Percentiles rank a stretch among this genome's conserved stretches.
Evolutionary conservation across 2,329 filamentous ascomycete genomes (phyloP).

Genomic region (Arthrobotrys musiformis): DNA sequence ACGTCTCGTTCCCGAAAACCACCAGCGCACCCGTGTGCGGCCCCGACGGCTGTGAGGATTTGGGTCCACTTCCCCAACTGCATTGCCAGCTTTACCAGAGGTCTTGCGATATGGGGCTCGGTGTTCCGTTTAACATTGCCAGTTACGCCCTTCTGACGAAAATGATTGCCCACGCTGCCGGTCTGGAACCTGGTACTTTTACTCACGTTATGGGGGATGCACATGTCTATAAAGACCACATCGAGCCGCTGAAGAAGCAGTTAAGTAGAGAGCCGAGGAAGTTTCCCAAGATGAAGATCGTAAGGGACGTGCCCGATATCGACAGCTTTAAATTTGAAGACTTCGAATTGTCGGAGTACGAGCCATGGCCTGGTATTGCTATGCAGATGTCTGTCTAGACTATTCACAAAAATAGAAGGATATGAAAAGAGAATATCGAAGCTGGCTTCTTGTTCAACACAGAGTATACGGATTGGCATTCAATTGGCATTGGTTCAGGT

Average conservation of each 20-base stretch:
- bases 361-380: slow-evolving; percentile 87
- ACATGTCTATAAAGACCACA: slow-evolving; percentile 94
- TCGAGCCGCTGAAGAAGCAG: slow-evolving; percentile 85
- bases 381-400: slow-evolving; percentile 97
- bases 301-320: slow-evolving; percentile 74
- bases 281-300: slow-evolving; percentile 83
- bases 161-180: slow-evolving; percentile 89
- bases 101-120: slow-evolving; percentile 95
- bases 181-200: slow-evolving; percentile 83
- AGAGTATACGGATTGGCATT: slow-evolving; percentile 15
- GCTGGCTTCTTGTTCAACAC: slow-evolving; percentile 53
- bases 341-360: slow-evolving; percentile 86
- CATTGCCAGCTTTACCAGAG: slow-evolving; percentile 93
- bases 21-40: slow-evolving; percentile 56
- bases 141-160: slow-evolving; percentile 93
- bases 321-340: slow-evolving; percentile 92
- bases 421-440: slow-evolving; percentile 15
- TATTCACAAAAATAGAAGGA: background rate
- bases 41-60: slow-evolving; percentile 58
- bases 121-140: slow-evolving; percentile 97
- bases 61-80: slow-evolving; percentile 68
- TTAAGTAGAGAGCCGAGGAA: slow-evolving; percentile 79
- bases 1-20: slow-evolving; percentile 74
- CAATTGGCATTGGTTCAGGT: slow-evolving; percentile 22
- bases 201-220: slow-evolving; percentile 98